Conservation (phyloP, 139 green algal genomes). For the Pseudopediastrum boryanum region DNA sequence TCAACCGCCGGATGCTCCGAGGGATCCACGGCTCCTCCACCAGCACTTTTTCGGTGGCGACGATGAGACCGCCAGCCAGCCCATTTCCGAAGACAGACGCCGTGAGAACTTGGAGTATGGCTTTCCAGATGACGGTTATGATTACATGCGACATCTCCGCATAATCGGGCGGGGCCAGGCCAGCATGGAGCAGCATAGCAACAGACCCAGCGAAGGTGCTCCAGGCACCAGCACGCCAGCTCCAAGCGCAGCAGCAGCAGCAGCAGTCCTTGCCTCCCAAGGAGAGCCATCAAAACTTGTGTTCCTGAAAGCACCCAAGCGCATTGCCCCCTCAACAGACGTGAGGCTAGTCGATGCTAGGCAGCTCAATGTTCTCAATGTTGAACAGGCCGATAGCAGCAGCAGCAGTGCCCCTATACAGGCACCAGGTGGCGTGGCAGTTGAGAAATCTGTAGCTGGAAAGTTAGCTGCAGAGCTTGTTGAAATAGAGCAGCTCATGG, state of each 20-base stretch:
- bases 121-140: slow-evolving; percentile 96
- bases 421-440: not conserved
- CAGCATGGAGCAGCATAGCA: slow-evolving; percentile 9
- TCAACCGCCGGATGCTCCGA: slow-evolving; percentile 24
- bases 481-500: slow-evolving; percentile 31
- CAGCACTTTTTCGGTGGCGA: slow-evolving; percentile 26
- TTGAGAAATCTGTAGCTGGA: not conserved
- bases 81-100: slow-evolving; percentile 58
- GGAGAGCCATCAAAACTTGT: not conserved
- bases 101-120: slow-evolving; percentile 80
- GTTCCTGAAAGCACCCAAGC: slow-evolving; percentile 19
- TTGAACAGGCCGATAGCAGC: not conserved
- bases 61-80: no score
- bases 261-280: not conserved
- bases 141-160: slow-evolving; percentile 91
- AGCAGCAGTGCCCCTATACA: not conserved
- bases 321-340: slow-evolving; percentile 38
- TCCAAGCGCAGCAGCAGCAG: not conserved
- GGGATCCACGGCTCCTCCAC: slow-evolving; percentile 27
- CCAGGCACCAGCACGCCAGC: not conserved
- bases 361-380: not conserved
- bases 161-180: slow-evolving; percentile 26
- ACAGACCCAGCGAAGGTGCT: slow-evolving; percentile 3
- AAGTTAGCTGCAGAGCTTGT: slow-evolving; percentile 31
- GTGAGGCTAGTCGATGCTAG: slow-evolving; percentile 53